Percentiles rank a stretch among this genome's conserved stretches.
These are phyloP conservation scores for Lobulomyces angularis DNA, from an alignment of 192 early-diverging fungal species.

Conservation along the genomic window DNA sequence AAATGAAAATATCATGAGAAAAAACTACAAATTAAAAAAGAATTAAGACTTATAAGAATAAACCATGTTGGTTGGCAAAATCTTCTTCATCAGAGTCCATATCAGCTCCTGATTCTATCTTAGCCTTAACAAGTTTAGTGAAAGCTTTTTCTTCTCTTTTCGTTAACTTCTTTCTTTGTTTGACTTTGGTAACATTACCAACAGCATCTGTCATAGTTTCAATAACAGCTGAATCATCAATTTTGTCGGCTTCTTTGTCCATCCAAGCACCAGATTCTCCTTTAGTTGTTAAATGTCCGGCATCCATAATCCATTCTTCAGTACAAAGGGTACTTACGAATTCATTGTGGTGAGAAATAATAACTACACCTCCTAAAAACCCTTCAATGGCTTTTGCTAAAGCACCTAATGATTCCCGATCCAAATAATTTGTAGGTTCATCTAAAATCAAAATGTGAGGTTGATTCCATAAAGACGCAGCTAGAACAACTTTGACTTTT, in stretches of 20 bases:
- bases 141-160: conserved; percentile 16
- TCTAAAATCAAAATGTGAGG: conserved; percentile 87
- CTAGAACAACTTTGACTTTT: conserved; percentile 79
- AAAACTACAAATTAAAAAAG: not conserved
- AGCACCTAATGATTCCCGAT: conserved; percentile 48
- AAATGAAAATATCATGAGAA: not conserved
- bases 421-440: conserved; percentile 68
- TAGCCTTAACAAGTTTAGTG: conserved; percentile 12
- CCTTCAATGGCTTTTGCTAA: conserved; percentile 11
- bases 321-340: conserved; percentile 16
- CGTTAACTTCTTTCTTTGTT: conserved; percentile 47
- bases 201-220: conserved; percentile 50
- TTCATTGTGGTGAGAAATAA: conserved; percentile 24
- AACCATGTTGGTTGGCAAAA: conserved; percentile 13
- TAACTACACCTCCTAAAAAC: conserved; percentile 16
- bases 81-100: conserved; percentile 15
- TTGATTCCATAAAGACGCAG: conserved; percentile 72
- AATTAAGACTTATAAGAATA: not conserved
- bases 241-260: conserved; percentile 26
- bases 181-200: conserved; percentile 63
- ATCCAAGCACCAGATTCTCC: conserved; percentile 25
- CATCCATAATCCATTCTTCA: conserved; percentile 21
- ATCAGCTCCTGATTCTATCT: conserved; percentile 15
- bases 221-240: conserved; percentile 9
- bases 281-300: conserved; percentile 22